These are phyloP conservation scores for Mycena epipterygia DNA, from an alignment of 768 basidiomycete species.

Conservation along the genomic window DNA sequence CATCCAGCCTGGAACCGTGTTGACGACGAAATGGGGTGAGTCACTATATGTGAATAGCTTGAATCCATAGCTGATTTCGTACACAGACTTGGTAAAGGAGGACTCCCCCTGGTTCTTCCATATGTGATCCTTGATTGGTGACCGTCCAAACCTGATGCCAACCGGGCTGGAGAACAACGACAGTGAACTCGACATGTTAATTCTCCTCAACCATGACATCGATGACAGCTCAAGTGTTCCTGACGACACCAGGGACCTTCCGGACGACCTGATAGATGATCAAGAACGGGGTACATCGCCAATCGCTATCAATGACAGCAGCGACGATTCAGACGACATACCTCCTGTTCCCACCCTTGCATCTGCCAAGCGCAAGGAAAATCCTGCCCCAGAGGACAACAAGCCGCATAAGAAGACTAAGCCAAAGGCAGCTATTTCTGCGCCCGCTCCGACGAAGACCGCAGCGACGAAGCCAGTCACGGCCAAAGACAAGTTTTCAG, in stretches of 20 bases:
- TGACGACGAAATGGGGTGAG: conserved; percentile 3
- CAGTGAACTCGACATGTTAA: not conserved
- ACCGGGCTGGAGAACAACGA: conserved; percentile 34
- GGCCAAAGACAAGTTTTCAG: conserved; percentile 18
- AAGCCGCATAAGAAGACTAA: conserved; percentile 1
- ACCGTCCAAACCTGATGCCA: conserved; percentile 35
- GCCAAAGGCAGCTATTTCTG: not conserved
- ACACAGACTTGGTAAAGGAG: not conserved
- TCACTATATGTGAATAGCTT: not conserved
- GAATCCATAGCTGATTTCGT: not conserved
- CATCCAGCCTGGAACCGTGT: not conserved
- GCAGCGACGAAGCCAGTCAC: not conserved
- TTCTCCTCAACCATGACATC: not conserved
- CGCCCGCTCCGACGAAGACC: not conserved
- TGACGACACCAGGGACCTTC: not conserved
- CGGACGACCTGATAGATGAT: not conserved
- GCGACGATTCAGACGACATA: not conserved
- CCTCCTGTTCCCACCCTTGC: not conserved
- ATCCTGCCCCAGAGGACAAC: too few relatives aligned
- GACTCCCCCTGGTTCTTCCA: conserved; percentile 2
- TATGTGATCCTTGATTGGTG: conserved; percentile 24
- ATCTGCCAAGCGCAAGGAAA: not conserved
- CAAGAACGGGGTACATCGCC: too few relatives aligned
- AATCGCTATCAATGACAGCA: not conserved
- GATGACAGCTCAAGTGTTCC: conserved; percentile 5